phyloP scores from a whole-genome alignment of 129 eudicot genomes.

The Artemisia tridentata region DNA sequence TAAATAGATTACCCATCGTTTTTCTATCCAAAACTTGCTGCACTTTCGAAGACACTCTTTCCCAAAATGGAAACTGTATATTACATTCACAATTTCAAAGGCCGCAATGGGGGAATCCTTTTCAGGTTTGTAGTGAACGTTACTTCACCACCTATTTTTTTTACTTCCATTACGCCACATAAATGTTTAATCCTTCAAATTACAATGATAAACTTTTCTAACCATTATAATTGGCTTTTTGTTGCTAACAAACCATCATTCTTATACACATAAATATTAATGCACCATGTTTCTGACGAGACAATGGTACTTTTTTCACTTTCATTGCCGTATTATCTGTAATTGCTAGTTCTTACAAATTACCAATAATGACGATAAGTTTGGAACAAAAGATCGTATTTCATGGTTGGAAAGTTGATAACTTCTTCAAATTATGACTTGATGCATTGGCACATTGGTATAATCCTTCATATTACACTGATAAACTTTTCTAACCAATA shows the following conservation, averaged over 20 bases:
- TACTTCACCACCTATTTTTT: constrained; percentile 1
- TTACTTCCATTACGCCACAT: not conserved
- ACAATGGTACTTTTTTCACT: not conserved
- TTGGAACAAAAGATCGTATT: no score
- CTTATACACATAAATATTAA: not conserved
- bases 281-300: not conserved
- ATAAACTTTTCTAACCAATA: not conserved
- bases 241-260: constrained; percentile 11
- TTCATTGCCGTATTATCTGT: no score
- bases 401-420: no score
- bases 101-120: constrained; percentile 81
- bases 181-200: not conserved
- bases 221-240: not conserved
- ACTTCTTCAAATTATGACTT: no score
- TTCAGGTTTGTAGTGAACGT: constrained; percentile 58
- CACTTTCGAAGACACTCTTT: constrained; percentile 63
- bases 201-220: not conserved
- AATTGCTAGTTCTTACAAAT: no score
- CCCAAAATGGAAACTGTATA: constrained; percentile 92
- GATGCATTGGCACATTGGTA: not conserved
- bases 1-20: constrained; percentile 79
- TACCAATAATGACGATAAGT: no score
- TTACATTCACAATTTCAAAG: constrained; percentile 95
- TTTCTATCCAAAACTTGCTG: constrained; percentile 94
- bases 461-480: not conserved